phyloP scores from a whole-genome alignment of 441 rosid genomes.

The Populus hybrid region DNA sequence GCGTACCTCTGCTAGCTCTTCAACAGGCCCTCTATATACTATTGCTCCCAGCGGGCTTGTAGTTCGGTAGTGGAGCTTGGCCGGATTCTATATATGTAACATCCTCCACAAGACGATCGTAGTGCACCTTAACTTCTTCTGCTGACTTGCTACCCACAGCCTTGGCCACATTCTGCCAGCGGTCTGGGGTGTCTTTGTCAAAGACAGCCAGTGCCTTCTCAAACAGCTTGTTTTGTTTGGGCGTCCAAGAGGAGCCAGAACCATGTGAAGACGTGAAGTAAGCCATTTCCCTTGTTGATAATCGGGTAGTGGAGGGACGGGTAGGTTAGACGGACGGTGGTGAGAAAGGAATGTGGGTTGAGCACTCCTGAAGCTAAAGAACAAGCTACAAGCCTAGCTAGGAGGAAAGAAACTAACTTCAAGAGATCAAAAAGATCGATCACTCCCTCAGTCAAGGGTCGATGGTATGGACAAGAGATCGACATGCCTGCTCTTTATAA shows the following conservation, averaged over 20 bases:
- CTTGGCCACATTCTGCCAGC: constrained; percentile 83
- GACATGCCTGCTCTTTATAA: constrained; percentile 48
- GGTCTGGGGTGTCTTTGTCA: constrained; percentile 59
- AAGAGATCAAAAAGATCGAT: constrained; percentile 13
- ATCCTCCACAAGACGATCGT: constrained; percentile 77
- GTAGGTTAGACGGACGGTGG: background rate
- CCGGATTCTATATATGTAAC: constrained; percentile 78
- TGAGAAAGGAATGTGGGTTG: background rate
- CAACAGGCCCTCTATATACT: constrained; percentile 32
- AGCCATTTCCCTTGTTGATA: constrained; percentile 35
- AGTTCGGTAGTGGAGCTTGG: constrained; percentile 66
- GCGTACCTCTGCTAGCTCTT: constrained; percentile 48
- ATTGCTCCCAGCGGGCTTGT: constrained; percentile 37
- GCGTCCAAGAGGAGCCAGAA: constrained; percentile 63
- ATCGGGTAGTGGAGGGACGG: background rate
- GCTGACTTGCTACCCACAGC: constrained; percentile 79
- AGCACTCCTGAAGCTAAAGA: too few relatives aligned
- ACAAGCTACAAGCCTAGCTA: background rate
- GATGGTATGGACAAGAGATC: constrained; percentile 32
- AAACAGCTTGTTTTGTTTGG: constrained; percentile 83
- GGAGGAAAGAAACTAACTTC: constrained; percentile 13
- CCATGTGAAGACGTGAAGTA: constrained; percentile 42
- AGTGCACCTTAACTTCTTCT: constrained; percentile 84
- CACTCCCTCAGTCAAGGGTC: constrained; percentile 27
- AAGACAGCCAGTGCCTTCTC: constrained; percentile 76